Percentiles rank a stretch among this genome's conserved stretches.
phyloP scores from a whole-genome alignment of 495 filamentous ascomycete species.

The Aspergillus ellipticus region DNA sequence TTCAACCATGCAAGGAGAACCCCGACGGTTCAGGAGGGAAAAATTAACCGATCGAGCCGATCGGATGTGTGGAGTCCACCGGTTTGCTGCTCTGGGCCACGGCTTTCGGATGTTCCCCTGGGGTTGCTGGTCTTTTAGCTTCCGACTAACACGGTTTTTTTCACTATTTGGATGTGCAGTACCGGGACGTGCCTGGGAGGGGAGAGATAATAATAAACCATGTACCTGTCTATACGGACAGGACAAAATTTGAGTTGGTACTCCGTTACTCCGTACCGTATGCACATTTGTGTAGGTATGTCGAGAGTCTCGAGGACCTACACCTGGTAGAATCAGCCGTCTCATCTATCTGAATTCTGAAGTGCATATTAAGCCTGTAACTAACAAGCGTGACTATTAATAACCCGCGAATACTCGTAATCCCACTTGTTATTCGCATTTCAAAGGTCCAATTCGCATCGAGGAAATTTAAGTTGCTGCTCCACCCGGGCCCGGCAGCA shows the following conservation, averaged over 20 bases:
- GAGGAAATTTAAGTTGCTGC: slow-evolving; percentile 9
- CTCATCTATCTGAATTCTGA: not conserved
- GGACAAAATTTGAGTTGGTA: too few species aligned
- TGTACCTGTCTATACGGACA: too few species aligned
- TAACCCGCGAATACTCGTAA: not conserved
- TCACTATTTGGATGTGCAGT: not conserved
- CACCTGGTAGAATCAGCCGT: too few species aligned
- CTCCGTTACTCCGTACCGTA: too few species aligned
- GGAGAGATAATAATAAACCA: too few species aligned
- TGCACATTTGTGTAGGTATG: too few species aligned
- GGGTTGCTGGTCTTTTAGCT: not conserved
- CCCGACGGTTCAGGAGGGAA: slow-evolving; percentile 6
- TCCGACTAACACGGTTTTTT: not conserved
- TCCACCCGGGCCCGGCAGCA: slow-evolving; percentile 21
- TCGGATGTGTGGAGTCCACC: not conserved
- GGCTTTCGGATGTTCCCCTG: not conserved
- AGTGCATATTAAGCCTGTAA: not conserved
- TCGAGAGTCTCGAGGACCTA: too few species aligned
- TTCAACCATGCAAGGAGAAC: slow-evolving; percentile 8
- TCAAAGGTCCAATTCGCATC: slow-evolving; percentile 1
- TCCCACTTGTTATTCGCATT: not conserved
- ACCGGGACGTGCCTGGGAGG: not conserved
- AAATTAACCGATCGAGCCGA: slow-evolving; percentile 11
- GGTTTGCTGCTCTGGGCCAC: not conserved
- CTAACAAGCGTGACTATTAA: not conserved